These are phyloP conservation scores for Inonotus hispidus DNA, from an alignment of 1,284 basidiomycete genomes.

Conservation along the genomic window DNA sequence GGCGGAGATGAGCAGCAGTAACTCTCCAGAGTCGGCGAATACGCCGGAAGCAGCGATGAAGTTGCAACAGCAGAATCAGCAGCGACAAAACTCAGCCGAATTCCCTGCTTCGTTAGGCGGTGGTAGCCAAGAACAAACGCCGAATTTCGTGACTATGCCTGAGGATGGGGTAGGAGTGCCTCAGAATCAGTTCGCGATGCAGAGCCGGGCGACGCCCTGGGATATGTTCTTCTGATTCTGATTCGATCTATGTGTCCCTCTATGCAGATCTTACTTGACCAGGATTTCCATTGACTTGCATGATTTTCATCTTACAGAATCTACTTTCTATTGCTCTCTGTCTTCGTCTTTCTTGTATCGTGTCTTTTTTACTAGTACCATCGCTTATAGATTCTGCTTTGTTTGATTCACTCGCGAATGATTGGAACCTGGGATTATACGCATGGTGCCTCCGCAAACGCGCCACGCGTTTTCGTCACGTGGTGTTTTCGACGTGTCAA, in stretches of 20 bases:
- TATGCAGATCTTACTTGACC: background rate
- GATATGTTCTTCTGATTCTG: conserved; percentile 13
- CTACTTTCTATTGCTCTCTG: background rate
- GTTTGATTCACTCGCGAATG: too few species aligned
- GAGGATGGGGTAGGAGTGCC: background rate
- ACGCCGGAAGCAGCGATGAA: background rate
- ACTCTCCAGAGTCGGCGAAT: conserved; percentile 5
- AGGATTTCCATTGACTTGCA: background rate
- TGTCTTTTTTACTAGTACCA: background rate
- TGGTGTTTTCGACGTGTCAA: conserved; percentile 1
- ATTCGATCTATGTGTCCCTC: background rate
- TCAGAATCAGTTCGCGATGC: conserved; percentile 5
- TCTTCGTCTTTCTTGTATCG: background rate
- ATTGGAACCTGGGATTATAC: too few species aligned
- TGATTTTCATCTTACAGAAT: background rate
- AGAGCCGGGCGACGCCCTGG: background rate
- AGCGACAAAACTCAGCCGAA: background rate
- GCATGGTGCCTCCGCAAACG: background rate
- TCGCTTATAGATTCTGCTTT: background rate
- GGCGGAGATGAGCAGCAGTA: conserved; percentile 12
- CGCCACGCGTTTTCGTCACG: conserved; percentile 6
- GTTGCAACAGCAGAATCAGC: background rate
- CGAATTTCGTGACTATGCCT: conserved; percentile 2
- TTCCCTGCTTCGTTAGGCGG: background rate
- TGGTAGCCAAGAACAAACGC: background rate